Percentiles rank a stretch among this genome's conserved stretches.
Evolutionary conservation across 2,329 filamentous ascomycete genomes (phyloP).

Genomic region (Verticillium zaregamsianum): DNA sequence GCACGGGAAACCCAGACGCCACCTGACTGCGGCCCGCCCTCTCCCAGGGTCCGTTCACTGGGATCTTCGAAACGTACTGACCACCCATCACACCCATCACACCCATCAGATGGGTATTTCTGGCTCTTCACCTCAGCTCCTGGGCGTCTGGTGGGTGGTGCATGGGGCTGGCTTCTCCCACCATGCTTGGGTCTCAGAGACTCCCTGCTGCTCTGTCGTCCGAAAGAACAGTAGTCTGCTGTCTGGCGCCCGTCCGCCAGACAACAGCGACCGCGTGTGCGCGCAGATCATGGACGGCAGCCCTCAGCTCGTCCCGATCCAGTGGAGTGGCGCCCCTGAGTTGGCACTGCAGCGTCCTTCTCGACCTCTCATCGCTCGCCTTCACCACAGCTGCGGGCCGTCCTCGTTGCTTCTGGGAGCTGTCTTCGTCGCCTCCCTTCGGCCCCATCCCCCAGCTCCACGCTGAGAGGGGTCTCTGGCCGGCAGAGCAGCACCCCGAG

Average conservation of each 20-base stretch:
- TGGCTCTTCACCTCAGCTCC: background rate
- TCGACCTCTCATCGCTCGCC: background rate
- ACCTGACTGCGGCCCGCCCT: background rate
- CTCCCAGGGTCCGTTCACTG: background rate
- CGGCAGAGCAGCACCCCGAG: background rate
- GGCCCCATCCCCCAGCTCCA: background rate
- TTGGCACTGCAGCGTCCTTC: background rate
- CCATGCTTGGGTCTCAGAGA: background rate
- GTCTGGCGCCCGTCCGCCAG: background rate
- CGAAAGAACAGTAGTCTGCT: too few species aligned
- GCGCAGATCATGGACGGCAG: background rate
- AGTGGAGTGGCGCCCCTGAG: background rate
- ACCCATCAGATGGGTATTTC: background rate
- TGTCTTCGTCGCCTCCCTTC: background rate
- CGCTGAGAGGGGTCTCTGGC: background rate
- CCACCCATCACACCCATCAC: background rate
- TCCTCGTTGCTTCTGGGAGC: too few species aligned
- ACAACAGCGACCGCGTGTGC: background rate
- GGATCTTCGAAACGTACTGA: background rate
- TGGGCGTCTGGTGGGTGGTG: background rate
- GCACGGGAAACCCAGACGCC: background rate
- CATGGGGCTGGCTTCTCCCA: background rate
- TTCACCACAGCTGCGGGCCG: background rate
- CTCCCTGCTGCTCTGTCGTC: background rate
- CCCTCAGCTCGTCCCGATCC: background rate